phyloP scores from a whole-genome alignment of 352 stramenopile species.

The Pythium inflatum region DNA sequence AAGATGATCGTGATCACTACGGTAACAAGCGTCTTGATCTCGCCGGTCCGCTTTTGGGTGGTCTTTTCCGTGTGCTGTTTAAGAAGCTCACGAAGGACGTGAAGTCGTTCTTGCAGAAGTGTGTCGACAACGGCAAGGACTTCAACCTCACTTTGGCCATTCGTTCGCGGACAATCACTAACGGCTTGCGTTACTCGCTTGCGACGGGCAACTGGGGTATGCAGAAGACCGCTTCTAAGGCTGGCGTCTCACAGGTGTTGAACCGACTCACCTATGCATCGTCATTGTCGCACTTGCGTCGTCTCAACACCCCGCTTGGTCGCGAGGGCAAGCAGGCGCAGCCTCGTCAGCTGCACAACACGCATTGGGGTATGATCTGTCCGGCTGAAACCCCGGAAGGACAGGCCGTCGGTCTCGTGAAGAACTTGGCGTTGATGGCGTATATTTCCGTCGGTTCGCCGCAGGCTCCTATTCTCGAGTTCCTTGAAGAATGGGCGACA shows the following conservation, averaged over 20 bases:
- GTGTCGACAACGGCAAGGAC: conserved; percentile 91
- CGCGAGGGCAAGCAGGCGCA: conserved; percentile 99
- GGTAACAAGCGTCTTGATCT: conserved; percentile 99
- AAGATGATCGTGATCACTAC: conserved; percentile 99
- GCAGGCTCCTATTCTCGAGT: conserved; percentile 97
- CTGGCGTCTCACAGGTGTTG: conserved; percentile 99
- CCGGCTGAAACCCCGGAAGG: conserved; percentile 95
- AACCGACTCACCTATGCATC: conserved; percentile 99
- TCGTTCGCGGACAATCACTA: conserved; percentile 97
- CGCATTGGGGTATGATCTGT: conserved; percentile 99
- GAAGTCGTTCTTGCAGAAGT: conserved; percentile 92
- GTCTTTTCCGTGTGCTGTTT: conserved; percentile 98
- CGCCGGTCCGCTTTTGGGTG: conserved; percentile 96
- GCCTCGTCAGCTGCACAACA: conserved; percentile 99
- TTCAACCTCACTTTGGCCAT: conserved; percentile 98
- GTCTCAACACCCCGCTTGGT: conserved; percentile 98
- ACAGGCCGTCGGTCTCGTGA: conserved; percentile 95
- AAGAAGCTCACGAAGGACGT: conserved; percentile 99
- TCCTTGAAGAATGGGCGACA: conserved; percentile 98
- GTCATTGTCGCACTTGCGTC: conserved; percentile 97
- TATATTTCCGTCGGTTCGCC: conserved; percentile 96
- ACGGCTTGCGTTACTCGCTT: conserved; percentile 98
- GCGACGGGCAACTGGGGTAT: conserved; percentile 99
- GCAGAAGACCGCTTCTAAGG: conserved; percentile 94
- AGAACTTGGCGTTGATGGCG: conserved; percentile 99